These are phyloP conservation scores for Irpex sp. DNA, from an alignment of 1,284 basidiomycete species.

Conservation along the genomic window DNA sequence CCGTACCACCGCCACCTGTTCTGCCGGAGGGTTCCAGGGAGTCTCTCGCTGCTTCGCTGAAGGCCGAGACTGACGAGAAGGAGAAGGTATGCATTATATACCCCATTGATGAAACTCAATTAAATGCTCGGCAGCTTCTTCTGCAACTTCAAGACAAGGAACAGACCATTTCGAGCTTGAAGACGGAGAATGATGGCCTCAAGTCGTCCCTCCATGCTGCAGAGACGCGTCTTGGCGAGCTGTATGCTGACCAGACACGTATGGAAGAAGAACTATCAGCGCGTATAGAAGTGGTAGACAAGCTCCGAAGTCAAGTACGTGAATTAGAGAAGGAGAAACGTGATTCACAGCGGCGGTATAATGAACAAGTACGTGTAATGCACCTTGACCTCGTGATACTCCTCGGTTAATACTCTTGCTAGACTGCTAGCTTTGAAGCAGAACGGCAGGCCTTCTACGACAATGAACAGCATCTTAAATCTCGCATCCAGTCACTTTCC, in stretches of 20 bases:
- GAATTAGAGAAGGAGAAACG: constrained; percentile 82
- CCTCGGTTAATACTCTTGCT: constrained; percentile 2
- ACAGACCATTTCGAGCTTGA: constrained; percentile 55
- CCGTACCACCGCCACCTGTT: constrained; percentile 35
- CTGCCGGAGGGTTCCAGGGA: constrained; percentile 41
- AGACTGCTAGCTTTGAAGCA: constrained; percentile 79
- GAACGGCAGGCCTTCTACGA: constrained; percentile 85
- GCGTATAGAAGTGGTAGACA: constrained; percentile 75
- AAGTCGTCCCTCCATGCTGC: constrained; percentile 60
- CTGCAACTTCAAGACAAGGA: constrained; percentile 76
- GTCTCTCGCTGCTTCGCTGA: constrained; percentile 56
- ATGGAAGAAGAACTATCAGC: constrained; percentile 74
- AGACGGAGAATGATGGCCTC: constrained; percentile 60
- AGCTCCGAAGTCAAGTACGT: constrained; percentile 70
- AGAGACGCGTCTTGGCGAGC: constrained; percentile 66
- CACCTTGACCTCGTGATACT: not conserved
- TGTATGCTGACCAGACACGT: constrained; percentile 75
- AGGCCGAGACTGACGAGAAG: constrained; percentile 74
- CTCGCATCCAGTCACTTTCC: constrained; percentile 75
- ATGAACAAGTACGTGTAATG: constrained; percentile 61
- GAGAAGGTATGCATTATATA: constrained; percentile 54
- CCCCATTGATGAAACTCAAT: not conserved
- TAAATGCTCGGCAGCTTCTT: constrained; percentile 48
- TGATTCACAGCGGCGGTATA: constrained; percentile 73
- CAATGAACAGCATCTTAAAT: constrained; percentile 84